A percentile compares a stretch with the other conserved stretches of the same genome.
Conservation (phyloP, 306 rosid species). For the Dryas octopetala region DNA sequence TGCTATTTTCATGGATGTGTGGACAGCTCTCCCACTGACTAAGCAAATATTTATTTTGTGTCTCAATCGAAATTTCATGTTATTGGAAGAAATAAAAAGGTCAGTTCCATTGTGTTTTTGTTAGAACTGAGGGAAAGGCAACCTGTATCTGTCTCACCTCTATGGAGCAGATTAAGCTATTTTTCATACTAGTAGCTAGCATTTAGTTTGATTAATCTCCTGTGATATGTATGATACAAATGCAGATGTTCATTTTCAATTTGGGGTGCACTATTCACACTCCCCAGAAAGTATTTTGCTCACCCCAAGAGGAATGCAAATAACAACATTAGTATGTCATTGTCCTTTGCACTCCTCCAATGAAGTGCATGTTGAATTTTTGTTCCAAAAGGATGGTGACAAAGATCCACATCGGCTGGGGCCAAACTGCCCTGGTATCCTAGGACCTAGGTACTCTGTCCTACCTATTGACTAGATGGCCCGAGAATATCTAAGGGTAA, state of each 20-base stretch:
- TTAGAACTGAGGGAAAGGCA: too few relatives aligned
- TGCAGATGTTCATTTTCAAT: not conserved
- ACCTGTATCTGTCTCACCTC: not conserved
- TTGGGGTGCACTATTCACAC: too few relatives aligned
- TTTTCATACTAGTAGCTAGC: not conserved
- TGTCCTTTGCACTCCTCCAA: too few relatives aligned
- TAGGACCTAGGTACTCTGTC: not conserved
- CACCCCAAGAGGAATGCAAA: too few relatives aligned
- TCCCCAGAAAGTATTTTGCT: too few relatives aligned
- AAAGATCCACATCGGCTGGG: not conserved
- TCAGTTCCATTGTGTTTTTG: not conserved
- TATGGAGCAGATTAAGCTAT: not conserved
- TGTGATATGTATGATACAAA: not conserved
- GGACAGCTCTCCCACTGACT: constrained; percentile 20
- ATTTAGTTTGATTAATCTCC: not conserved
- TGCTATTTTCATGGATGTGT: constrained; percentile 44
- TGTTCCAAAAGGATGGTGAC: not conserved
- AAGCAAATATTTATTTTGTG: not conserved
- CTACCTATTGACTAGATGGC: not conserved
- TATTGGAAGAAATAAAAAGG: constrained; percentile 13
- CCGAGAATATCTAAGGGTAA: not conserved
- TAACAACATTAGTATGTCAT: too few relatives aligned
- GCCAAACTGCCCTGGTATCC: constrained; percentile 8
- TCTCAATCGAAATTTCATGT: constrained; percentile 5
- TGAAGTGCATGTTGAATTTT: not conserved